Base-by-base conservation (phyloP, 176 grass and related monocot species). In the Pharus latifolius region DNA sequence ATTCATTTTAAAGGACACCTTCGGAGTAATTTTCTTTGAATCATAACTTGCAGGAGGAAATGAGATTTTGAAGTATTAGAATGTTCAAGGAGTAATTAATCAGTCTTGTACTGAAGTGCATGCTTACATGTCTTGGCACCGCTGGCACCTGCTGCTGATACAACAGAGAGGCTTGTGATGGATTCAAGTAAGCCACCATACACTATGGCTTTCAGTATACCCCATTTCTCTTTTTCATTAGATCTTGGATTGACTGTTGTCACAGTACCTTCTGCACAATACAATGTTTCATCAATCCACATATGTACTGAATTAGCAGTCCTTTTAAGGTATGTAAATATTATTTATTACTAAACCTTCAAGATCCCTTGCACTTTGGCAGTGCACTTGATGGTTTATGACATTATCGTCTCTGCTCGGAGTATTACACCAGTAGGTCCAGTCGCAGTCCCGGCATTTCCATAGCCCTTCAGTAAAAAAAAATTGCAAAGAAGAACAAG, bases 381-480 rank as follows among this genome's bases (percentile, higher is more conserved):
- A 85, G 83, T 65, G 73, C 40, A 82, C 84, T 55, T 74, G 60
- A 71, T 86, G 71, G 43, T 79, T 58, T 49, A 81, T 63, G 40
- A 88, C n/a, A n/a, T n/a, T 76, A 88, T 34, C 44, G 56, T 78
- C 38, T 75, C 59, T 55, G 68, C 49, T 73, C n/a, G 65, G 78
- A 96, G 56, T 69, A 86, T 17, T 65, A 42, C 63, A 86, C 54
- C 63, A 56, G 78, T 86, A 83, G 4, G 82, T 84, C 88, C 85
- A 91, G 60, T 84, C 44, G 56, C 87, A 96, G 76, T 91, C 74
- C 41, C 65, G 74, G 61, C 91, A 96, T 73, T 80, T 96, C 84
- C 91, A 96, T 80, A 80, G 27, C 61, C 84, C 91, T 96, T 91
- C 84, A 91, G 82, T 60, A 46, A 91, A 83, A 81, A 74, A 86